These are phyloP conservation scores for Ogataea zsoltii DNA, from an alignment of 805 yeast species.

Conservation along the genomic window DNA sequence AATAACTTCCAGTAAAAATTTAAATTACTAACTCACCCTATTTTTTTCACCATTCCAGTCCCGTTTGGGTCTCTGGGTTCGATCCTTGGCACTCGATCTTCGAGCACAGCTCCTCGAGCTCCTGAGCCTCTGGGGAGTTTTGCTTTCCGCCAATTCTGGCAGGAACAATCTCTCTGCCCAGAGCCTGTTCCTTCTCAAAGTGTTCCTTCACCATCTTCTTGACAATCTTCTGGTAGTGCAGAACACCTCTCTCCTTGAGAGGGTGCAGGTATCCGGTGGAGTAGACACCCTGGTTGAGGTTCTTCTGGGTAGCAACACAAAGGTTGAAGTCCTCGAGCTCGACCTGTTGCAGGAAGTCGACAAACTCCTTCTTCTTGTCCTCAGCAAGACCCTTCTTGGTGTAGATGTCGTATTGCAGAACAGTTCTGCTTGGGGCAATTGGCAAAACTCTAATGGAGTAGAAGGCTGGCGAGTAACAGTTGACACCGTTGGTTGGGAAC, in stretches of 20 bases:
- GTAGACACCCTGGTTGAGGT: constrained; percentile 61
- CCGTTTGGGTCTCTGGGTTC: constrained; percentile 35
- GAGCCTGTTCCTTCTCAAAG: constrained; percentile 44
- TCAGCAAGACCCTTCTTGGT: constrained; percentile 59
- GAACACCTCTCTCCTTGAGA: constrained; percentile 56
- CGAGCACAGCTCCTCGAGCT: constrained; percentile 50
- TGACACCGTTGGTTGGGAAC: constrained; percentile 61
- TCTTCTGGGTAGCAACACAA: constrained; percentile 60
- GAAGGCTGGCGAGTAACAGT: constrained; percentile 69
- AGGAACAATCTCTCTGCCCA: constrained; percentile 52
- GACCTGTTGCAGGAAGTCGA: constrained; percentile 61
- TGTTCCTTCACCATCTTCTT: constrained; percentile 60
- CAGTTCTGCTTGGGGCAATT: constrained; percentile 50
- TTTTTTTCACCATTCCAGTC: constrained; percentile 30
- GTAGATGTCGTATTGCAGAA: constrained; percentile 60
- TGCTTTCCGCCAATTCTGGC: constrained; percentile 45
- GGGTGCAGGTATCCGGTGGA: constrained; percentile 62
- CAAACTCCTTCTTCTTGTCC: constrained; percentile 57
- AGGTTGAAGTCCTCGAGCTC: constrained; percentile 63
- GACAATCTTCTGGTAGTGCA: constrained; percentile 55
- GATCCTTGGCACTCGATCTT: constrained; percentile 51
- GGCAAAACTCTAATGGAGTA: constrained; percentile 63
- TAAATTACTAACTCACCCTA: not conserved
- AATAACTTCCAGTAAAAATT: not conserved
- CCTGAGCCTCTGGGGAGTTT: constrained; percentile 44